Percentiles rank a stretch among this genome's conserved stretches.
phyloP scores from a whole-genome alignment of 2,329 filamentous ascomycete species.

The Botrytis hyacinthi region DNA sequence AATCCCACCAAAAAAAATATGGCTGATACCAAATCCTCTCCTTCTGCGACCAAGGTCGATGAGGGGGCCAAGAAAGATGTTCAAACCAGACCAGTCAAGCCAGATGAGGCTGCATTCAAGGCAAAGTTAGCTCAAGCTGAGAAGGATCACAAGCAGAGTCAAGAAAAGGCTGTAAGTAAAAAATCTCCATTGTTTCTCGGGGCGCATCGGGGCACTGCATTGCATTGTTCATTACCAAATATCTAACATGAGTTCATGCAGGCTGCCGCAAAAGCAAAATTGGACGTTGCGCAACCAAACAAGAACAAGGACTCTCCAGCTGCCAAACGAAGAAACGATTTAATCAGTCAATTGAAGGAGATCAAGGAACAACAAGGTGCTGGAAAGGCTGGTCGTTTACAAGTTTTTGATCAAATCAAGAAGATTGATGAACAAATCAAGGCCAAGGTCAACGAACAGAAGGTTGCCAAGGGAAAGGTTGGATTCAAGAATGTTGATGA shows the following conservation, averaged over 20 bases:
- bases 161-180: constrained; percentile 63
- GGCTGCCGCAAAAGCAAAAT: constrained; percentile 85
- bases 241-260: constrained; percentile 43
- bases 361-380: constrained; percentile 86
- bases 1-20: constrained; percentile 38
- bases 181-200: not conserved
- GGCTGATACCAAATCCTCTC: constrained; percentile 46
- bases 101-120: constrained; percentile 84
- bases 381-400: constrained; percentile 77
- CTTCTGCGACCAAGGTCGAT: constrained; percentile 44
- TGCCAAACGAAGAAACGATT: constrained; percentile 80
- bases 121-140: constrained; percentile 74
- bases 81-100: constrained; percentile 65
- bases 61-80: constrained; percentile 38
- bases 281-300: constrained; percentile 73
- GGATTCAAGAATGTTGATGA: constrained; percentile 86
- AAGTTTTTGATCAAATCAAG: constrained; percentile 87
- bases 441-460: constrained; percentile 80
- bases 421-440: constrained; percentile 86
- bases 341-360: constrained; percentile 75
- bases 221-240: not conserved
- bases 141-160: constrained; percentile 77
- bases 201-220: constrained; percentile 22
- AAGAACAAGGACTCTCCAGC: constrained; percentile 79
- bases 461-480: constrained; percentile 76